Percentiles rank a stretch among this genome's conserved stretches.
These are phyloP conservation scores for Lactifluus rugatus DNA, from an alignment of 768 basidiomycete species.

Conservation along the genomic window DNA sequence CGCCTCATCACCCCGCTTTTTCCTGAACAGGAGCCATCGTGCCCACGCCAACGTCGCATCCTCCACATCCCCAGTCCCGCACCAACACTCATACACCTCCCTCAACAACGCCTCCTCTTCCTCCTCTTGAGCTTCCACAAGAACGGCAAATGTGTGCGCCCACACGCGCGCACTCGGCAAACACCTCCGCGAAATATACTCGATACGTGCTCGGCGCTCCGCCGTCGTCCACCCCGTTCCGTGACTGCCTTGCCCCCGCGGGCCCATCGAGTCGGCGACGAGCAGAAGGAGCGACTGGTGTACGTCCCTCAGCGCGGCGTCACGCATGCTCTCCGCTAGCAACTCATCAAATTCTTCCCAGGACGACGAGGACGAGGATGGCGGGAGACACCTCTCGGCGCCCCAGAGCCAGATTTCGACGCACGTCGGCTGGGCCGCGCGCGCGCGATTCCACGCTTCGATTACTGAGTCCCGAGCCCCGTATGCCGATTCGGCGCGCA, in stretches of 20 bases:
- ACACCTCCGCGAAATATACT: constrained; percentile 34
- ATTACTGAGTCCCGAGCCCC: constrained; percentile 23
- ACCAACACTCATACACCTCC: constrained; percentile 38
- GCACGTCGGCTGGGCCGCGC: constrained; percentile 30
- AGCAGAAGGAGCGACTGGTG: constrained; percentile 41
- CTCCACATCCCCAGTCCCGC: constrained; percentile 26
- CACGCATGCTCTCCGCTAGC: constrained; percentile 14
- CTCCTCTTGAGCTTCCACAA: not conserved
- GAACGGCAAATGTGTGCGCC: constrained; percentile 33
- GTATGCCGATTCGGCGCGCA: constrained; percentile 35
- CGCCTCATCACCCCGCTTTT: constrained; percentile 25
- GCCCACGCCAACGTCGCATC: constrained; percentile 38
- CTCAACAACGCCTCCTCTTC: constrained; percentile 25
- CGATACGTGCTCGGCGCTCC: constrained; percentile 26
- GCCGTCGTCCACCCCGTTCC: too few species aligned
- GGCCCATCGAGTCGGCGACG: constrained; percentile 30
- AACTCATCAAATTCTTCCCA: constrained; percentile 9
- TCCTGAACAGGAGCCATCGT: constrained; percentile 34
- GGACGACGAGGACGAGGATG: not conserved
- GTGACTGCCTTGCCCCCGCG: too few species aligned
- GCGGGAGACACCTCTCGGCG: constrained; percentile 22
- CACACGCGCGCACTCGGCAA: constrained; percentile 37
- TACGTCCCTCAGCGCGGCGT: constrained; percentile 21
- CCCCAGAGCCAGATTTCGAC: constrained; percentile 50
- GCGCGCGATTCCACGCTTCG: constrained; percentile 38